Evolutionary conservation across 2,329 filamentous ascomycete species (phyloP), one percentile per base, ranked within the genome.

Genomic region (Huntiella moniliformis): DNA sequence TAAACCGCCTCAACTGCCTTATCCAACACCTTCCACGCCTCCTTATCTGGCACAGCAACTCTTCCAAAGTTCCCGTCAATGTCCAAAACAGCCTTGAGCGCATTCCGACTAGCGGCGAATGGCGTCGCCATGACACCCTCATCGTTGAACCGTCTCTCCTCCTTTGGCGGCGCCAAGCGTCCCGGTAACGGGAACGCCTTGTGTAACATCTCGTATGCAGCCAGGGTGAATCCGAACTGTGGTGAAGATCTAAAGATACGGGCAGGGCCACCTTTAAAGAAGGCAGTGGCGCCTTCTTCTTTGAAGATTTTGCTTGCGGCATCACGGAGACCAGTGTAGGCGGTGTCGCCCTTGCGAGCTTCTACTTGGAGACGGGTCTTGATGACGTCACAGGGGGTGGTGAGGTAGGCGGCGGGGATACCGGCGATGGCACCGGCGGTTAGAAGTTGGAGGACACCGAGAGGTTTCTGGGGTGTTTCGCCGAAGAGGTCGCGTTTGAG

Each of bases 351-450:
- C 70, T 96, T 96, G 53, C 91, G 82, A 16, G 88, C 87, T 63
- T 98, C 91, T 49, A 98, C 91, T 63, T 98, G 91, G 50, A 98
- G 72, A 60, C 91, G 82, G 3, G 91, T 98, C 73, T 98, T 98
- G 78, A 98, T 96, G 51, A 98, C 91, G 58, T 98, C 91, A 67
- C 83, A 95, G 0, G 91, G 91, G 2, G 91, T 98, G 17, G 91
- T 98, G 51, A 98, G 71, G 66, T 98, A 98, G 5, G 83, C 83
- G 4, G 83, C 83, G 4, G 83, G 83, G 82, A 91, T 91, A 64
- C 83, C 83, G 31, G 83, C 83, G 53, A 98, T 95, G 50, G 91
- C 91, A 66, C 91, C 91, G 5, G 91, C 86, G 15, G 84, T 91
- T 51, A 98, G 73, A 47, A 98, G 79, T 65, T 96, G 88, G 35